These are phyloP conservation scores for Metschnikowia orientalis DNA, from an alignment of 805 yeast genomes.

Conservation along the genomic window DNA sequence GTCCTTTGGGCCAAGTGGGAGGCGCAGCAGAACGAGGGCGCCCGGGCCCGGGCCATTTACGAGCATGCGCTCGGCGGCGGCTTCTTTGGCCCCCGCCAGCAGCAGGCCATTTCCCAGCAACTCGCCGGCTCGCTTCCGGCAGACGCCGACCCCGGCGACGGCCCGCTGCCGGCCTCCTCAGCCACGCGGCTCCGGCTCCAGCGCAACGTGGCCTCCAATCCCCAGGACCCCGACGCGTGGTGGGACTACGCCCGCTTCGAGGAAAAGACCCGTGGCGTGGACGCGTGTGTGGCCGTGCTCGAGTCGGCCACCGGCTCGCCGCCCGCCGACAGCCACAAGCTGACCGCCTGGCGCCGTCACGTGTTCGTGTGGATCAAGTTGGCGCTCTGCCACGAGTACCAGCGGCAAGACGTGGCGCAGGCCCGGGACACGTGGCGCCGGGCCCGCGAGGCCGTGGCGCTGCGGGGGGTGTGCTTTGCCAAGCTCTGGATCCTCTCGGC, in stretches of 20 bases:
- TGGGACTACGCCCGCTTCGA: conserved; percentile 63
- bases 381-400: conserved; percentile 58
- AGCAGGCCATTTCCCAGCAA: too few relatives aligned
- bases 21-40: conserved; percentile 51
- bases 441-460: conserved; percentile 51
- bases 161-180: too few relatives aligned
- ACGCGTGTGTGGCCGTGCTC: conserved; percentile 31
- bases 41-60: conserved; percentile 59
- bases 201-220: conserved; percentile 39
- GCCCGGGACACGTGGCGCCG: conserved; percentile 51
- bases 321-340: conserved; percentile 34
- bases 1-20: conserved; percentile 72
- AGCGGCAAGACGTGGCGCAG: conserved; percentile 34
- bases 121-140: too few relatives aligned
- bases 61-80: conserved; percentile 41
- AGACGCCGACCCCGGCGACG: too few relatives aligned
- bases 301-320: conserved; percentile 40
- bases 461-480: conserved; percentile 57
- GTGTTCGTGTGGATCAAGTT: conserved; percentile 67
- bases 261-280: conserved; percentile 30
- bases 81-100: too few relatives aligned
- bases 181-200: conserved; percentile 55
- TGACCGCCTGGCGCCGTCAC: conserved; percentile 60
- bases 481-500: conserved; percentile 71
- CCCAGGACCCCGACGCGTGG: conserved; percentile 74